Conservation (phyloP, 345 rosid genomes). For the Isatis tinctoria region DNA sequence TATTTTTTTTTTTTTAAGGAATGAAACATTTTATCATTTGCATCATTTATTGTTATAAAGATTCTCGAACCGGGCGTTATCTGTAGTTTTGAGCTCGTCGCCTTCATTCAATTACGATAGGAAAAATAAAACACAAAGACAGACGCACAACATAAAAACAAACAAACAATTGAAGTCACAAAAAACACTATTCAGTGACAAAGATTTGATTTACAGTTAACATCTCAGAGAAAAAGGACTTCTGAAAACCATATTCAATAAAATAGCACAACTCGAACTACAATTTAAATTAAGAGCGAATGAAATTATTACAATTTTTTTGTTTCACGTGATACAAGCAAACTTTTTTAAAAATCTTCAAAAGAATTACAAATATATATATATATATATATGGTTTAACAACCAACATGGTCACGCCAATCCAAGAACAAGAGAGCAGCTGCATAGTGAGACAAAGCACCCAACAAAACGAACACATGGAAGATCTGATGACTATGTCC, state of each 20-base stretch:
- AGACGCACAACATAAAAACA: too few species aligned
- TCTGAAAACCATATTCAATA: conserved; percentile 4
- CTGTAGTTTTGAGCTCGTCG: too few species aligned
- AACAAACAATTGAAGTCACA: background rate
- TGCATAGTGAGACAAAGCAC: conserved; percentile 88
- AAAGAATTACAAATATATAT: conserved; percentile 6
- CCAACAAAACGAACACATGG: conserved; percentile 78
- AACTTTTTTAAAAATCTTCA: background rate
- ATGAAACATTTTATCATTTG: too few species aligned
- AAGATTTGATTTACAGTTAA: background rate
- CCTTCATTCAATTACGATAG: too few species aligned
- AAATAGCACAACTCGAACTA: background rate
- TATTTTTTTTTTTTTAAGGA: too few species aligned
- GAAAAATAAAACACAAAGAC: too few species aligned
- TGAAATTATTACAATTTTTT: conserved; percentile 9
- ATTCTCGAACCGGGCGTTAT: too few species aligned
- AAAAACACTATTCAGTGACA: background rate
- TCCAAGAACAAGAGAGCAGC: conserved; percentile 73
- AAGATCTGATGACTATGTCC: conserved; percentile 95
- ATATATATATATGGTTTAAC: conserved; percentile 12
- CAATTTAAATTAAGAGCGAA: conserved; percentile 10
- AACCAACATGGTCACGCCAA: conserved; percentile 63
- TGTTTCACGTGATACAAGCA: conserved; percentile 3
- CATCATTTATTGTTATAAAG: too few species aligned
- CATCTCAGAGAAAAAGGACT: background rate